Percentiles rank a stretch among this genome's conserved stretches.
Conservation (phyloP, 73 alveolate genomes). For the Paramecium caudatum region DNA sequence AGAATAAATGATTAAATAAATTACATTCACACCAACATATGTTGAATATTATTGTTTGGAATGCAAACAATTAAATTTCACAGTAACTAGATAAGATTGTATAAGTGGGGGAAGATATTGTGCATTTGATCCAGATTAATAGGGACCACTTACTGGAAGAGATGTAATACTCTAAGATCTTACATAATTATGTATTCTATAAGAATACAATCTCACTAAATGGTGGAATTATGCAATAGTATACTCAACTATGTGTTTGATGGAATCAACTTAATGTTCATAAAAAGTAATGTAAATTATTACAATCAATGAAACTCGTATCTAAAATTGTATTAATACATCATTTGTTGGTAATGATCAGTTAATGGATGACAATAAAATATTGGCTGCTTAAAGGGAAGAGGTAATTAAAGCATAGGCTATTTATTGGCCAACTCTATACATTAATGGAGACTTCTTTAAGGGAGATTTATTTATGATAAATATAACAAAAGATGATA, state of each 20-base stretch:
- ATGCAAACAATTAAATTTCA: background rate
- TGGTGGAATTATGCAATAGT: constrained; percentile 73
- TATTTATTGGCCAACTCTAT: constrained; percentile 64
- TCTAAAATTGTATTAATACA: constrained; percentile 38
- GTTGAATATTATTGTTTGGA: constrained; percentile 60
- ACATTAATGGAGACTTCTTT: constrained; percentile 61
- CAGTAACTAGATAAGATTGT: constrained; percentile 49
- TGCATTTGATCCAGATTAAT: constrained; percentile 77
- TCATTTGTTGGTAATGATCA: constrained; percentile 61
- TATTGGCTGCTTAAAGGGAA: constrained; percentile 45
- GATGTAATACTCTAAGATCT: constrained; percentile 85
- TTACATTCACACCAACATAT: constrained; percentile 38
- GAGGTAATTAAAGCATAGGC: background rate
- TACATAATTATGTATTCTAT: constrained; percentile 84
- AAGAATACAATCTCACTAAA: constrained; percentile 54
- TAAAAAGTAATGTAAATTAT: background rate
- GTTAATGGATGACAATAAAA: constrained; percentile 64
- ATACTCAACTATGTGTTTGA: constrained; percentile 55
- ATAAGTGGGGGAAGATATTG: constrained; percentile 80
- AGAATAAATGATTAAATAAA: background rate
- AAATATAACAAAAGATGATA: background rate
- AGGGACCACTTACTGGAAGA: constrained; percentile 79
- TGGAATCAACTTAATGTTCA: constrained; percentile 29
- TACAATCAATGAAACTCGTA: constrained; percentile 19
- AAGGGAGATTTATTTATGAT: constrained; percentile 70